Percentiles rank a stretch among this genome's conserved stretches.
Evolutionary conservation across 495 filamentous ascomycete species (phyloP).

Genomic region (Aspergillus mulundensis): DNA sequence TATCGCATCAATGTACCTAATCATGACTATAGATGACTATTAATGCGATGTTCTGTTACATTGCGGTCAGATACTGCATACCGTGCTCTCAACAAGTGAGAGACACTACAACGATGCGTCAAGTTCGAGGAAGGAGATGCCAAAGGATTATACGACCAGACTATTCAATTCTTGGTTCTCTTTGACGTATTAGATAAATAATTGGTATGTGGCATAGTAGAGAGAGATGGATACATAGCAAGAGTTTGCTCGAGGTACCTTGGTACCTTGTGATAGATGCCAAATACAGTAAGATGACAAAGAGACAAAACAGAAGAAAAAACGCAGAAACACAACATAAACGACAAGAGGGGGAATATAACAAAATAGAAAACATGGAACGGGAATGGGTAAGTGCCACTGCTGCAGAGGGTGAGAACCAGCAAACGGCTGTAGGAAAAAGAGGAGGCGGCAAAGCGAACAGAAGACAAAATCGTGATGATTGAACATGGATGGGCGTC

Average conservation of each 20-base stretch:
- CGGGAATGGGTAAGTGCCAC: neutral
- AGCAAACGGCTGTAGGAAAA: neutral
- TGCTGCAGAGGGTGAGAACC: neutral
- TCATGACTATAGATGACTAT: too few relatives aligned
- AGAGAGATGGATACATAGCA: slow-evolving; percentile 10
- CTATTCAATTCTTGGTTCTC: neutral
- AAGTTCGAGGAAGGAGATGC: neutral
- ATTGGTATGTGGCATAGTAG: neutral
- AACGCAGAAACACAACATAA: neutral
- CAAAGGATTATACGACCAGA: neutral
- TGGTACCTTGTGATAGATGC: slow-evolving; percentile 2
- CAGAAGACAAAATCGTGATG: neutral
- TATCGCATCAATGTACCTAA: neutral
- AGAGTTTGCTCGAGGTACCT: slow-evolving; percentile 20
- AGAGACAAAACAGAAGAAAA: slow-evolving; percentile 2
- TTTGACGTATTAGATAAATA: neutral
- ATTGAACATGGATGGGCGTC: slow-evolving; percentile 1
- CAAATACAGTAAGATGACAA: slow-evolving; percentile 5
- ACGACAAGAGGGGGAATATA: slow-evolving; percentile 19
- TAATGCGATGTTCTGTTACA: too few relatives aligned
- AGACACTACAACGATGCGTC: too few relatives aligned
- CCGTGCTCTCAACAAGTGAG: too few relatives aligned
- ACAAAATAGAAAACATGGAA: slow-evolving; percentile 9
- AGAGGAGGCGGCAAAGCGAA: slow-evolving; percentile 1
- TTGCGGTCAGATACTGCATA: too few relatives aligned